Conservation (phyloP, 306 rosid species). For the Crataegus laevigata region DNA sequence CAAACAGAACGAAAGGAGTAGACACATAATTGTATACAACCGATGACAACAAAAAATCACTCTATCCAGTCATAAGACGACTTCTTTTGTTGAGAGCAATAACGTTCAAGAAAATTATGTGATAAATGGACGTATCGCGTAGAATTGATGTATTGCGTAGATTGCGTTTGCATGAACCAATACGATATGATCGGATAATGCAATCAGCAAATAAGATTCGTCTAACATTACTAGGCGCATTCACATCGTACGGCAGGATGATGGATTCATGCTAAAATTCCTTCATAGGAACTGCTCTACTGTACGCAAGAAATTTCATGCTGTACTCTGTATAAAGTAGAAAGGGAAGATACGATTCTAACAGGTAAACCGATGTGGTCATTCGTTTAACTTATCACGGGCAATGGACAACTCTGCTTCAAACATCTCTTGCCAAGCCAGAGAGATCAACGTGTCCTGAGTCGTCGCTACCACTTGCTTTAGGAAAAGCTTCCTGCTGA, state of each 20-base stretch:
- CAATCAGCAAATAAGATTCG: too few species aligned
- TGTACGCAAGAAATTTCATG: background rate
- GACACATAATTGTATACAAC: too few species aligned
- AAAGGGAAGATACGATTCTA: background rate
- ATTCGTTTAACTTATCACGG: background rate
- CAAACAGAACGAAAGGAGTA: rapidly evolving
- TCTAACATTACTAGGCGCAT: too few species aligned
- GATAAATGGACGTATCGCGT: too few species aligned
- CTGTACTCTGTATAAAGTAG: background rate
- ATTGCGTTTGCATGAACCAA: too few species aligned
- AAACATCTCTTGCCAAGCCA: conserved; percentile 65
- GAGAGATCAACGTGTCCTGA: conserved; percentile 41
- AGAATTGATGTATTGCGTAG: too few species aligned
- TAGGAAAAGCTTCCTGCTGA: conserved; percentile 28
- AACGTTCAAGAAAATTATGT: too few species aligned
- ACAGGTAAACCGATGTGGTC: background rate
- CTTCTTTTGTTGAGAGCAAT: too few species aligned
- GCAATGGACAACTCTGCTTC: conserved; percentile 5
- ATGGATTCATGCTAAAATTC: too few species aligned
- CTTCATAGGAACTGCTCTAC: background rate
- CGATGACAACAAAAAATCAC: rapidly evolving
- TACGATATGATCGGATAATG: too few species aligned
- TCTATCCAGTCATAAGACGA: too few species aligned
- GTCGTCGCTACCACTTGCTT: conserved; percentile 15
- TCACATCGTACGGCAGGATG: too few species aligned